These are phyloP conservation scores for Phylloporus sp. DNA, from an alignment of 768 basidiomycete species.

Conservation along the genomic window DNA sequence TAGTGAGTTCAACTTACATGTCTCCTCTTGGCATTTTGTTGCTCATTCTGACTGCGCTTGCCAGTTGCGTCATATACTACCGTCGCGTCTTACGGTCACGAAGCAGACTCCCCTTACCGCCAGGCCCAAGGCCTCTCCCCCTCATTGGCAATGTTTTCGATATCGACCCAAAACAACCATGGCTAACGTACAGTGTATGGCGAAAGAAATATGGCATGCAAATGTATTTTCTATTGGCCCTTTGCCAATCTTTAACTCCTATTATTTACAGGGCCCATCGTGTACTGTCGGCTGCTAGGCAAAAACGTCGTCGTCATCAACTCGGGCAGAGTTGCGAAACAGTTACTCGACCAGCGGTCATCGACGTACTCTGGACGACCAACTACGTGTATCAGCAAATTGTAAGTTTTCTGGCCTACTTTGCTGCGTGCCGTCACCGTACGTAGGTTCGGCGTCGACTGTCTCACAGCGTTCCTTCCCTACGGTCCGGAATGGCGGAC, in stretches of 20 bases:
- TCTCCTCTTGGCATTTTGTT: slow-evolving; percentile 4
- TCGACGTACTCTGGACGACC: slow-evolving; percentile 29
- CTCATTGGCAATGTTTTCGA: slow-evolving; percentile 25
- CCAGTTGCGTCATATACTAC: slow-evolving; percentile 10
- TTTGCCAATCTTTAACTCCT: not conserved
- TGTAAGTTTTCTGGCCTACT: slow-evolving; percentile 10
- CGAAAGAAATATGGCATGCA: slow-evolving; percentile 27
- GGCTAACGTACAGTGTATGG: slow-evolving; percentile 29
- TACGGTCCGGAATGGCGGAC: slow-evolving; percentile 27
- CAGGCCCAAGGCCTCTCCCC: slow-evolving; percentile 22
- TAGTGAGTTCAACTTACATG: slow-evolving; percentile 11
- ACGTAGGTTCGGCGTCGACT: slow-evolving; percentile 29
- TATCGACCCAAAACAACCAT: slow-evolving; percentile 19
- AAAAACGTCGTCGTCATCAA: slow-evolving; percentile 27
- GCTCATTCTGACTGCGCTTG: slow-evolving; percentile 7
- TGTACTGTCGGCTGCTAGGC: slow-evolving; percentile 26
- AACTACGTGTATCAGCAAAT: slow-evolving; percentile 15
- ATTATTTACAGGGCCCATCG: slow-evolving; percentile 22
- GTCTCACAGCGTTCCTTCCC: slow-evolving; percentile 26
- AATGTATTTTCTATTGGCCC: not conserved
- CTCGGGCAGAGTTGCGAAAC: slow-evolving; percentile 22
- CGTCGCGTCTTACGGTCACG: slow-evolving; percentile 6
- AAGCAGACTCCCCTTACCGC: slow-evolving; percentile 14
- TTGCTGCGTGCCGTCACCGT: not conserved
- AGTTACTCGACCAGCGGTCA: slow-evolving; percentile 30